A percentile compares a stretch with the other conserved stretches of the same genome.
Conservation (phyloP, 1,139 yeast species). For the Scheffersomyces parashehatae region DNA sequence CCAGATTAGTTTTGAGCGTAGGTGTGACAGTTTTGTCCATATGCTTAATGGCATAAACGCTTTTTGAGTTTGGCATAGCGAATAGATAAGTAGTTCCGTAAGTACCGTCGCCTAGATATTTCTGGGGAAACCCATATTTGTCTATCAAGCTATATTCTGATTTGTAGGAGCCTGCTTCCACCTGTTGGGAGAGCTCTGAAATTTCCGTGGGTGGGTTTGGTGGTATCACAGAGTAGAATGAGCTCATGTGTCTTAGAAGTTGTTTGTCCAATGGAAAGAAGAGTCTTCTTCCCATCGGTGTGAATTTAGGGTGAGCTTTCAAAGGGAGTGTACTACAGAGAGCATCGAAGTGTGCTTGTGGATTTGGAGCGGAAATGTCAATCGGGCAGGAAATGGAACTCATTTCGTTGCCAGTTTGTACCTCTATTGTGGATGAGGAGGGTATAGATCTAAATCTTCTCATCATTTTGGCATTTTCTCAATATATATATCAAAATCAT, state of each 20-base stretch:
- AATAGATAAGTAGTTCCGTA: slow-evolving; percentile 13
- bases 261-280: neutral
- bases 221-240: neutral
- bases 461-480: too few species aligned
- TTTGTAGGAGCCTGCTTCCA: neutral
- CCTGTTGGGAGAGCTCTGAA: too few species aligned
- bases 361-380: too few species aligned
- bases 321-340: neutral
- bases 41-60: slow-evolving; percentile 3
- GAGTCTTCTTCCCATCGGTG: neutral
- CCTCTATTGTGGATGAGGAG: too few species aligned
- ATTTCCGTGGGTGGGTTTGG: too few species aligned
- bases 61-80: neutral
- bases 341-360: neutral
- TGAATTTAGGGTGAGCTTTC: neutral
- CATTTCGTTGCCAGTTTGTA: too few species aligned
- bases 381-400: too few species aligned
- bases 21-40: neutral
- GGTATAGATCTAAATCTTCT: too few species aligned
- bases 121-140: slow-evolving; percentile 9
- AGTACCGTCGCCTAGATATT: slow-evolving; percentile 19
- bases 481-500: too few species aligned
- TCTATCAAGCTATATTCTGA: neutral
- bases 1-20: neutral
- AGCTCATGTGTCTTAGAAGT: neutral